Base-by-base conservation (phyloP, 805 yeast genomes). In the Metschnikowia santaceciliae region DNA sequence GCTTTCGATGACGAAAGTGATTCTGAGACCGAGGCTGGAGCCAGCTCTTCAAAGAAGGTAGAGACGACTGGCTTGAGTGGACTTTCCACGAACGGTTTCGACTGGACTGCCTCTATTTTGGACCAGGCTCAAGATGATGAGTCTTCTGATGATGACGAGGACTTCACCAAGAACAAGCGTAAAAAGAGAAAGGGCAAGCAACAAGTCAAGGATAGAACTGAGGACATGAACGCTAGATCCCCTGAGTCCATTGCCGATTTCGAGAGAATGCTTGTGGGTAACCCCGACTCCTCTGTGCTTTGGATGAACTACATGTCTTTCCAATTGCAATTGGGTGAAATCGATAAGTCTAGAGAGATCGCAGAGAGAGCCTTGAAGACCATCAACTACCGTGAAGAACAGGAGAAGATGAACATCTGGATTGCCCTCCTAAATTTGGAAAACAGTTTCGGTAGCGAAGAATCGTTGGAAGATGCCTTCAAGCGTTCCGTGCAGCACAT, bases 291-390 rank as follows among this genome's bases (percentile, higher is more conserved):
- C 2, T 92, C 99, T 1, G 80, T 91, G 34, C 70, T 90, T 51
- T 94, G 99, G 99, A 92, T 94, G 88, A 89, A 91, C 71, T 94
- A 88, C 71, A 94, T 94, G 97, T 91, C 98, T 3, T 94, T 92
- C 86, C 96, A 91, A 69, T 77, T 94, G 56, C 97, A 91, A 69
- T 76, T 92, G 55, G 88, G 96, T 74, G 99, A 94, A 69, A 75
- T 90, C 52, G 97, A 92, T 36, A 90, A 88, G 70, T 97, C 97
- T 8, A 83, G 99, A 61, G 96, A 89, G 66, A 82, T 94, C 60
- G 97, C 89, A 42, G 88, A 86, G 61, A 82, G 99, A 55, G 99
- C 98, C 2, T 78, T 94, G 64, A 88, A 88, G 72, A 85, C 94
- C 5, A 95, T 94, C 59, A 83, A 81, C 61, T 89, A 84, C 71